Evolutionary conservation across 805 yeast species (phyloP).

Genomic region (Lachancea sp.): DNA sequence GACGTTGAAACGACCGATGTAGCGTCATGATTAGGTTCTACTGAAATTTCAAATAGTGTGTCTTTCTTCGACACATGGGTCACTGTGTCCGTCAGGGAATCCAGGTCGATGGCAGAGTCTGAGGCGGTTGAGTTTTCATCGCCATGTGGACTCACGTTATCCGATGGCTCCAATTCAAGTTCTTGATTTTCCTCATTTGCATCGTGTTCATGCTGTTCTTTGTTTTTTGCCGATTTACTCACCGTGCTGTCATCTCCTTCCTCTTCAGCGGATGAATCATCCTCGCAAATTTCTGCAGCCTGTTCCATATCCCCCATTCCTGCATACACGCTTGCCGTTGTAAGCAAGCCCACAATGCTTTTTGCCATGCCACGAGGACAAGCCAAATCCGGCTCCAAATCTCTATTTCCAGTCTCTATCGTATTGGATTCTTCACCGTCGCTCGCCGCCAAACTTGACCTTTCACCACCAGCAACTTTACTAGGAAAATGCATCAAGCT

Average conservation of each 20-base stretch:
- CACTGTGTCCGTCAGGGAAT: constrained; percentile 1
- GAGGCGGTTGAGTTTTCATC: neutral
- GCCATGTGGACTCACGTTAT: too few relatives aligned
- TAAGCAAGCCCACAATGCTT: constrained; percentile 48
- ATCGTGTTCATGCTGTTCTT: neutral
- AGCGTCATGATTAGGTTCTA: constrained; percentile 13
- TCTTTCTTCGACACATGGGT: constrained; percentile 7
- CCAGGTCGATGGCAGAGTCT: neutral
- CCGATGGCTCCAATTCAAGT: neutral
- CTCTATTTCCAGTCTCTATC: constrained; percentile 2
- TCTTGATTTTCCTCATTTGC: neutral
- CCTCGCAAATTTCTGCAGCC: constrained; percentile 15
- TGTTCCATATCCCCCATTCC: constrained; percentile 27
- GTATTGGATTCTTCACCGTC: constrained; percentile 7
- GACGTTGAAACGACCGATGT: constrained; percentile 9
- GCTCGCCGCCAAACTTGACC: neutral
- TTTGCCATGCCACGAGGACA: constrained; percentile 41
- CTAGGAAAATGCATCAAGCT: constrained; percentile 1
- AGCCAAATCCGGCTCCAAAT: constrained; percentile 30
- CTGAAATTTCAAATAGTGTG: constrained; percentile 30
- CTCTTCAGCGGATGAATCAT: constrained; percentile 8
- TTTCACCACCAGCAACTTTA: neutral
- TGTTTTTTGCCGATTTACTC: neutral
- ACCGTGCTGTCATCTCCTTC: neutral
- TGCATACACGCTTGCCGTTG: constrained; percentile 52